These are phyloP conservation scores for Fistulifera pelliculosa DNA, from an alignment of 108 stramenopile genomes.

Conservation along the genomic window DNA sequence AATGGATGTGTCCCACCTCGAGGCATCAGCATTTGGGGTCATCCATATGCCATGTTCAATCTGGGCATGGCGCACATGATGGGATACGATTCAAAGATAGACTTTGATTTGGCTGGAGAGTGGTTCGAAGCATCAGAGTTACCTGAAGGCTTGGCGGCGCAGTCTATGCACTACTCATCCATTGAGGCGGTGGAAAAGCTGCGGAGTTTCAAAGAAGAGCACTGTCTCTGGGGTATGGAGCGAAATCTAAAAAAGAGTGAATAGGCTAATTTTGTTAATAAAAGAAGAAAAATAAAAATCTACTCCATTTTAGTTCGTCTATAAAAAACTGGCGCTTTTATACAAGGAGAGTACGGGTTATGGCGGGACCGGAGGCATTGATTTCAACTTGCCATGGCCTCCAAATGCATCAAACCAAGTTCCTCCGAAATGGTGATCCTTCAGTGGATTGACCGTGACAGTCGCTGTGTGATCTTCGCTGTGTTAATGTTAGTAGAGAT, in stretches of 20 bases:
- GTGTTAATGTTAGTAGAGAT: too few species aligned
- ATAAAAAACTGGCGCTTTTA: conserved; percentile 2
- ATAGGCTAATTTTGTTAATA: too few species aligned
- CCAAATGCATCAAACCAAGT: background rate
- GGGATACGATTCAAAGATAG: background rate
- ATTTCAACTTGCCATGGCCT: conserved; percentile 10
- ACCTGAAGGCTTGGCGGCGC: conserved; percentile 8
- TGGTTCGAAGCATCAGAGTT: conserved; percentile 12
- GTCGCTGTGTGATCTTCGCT: background rate
- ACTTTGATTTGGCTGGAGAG: background rate
- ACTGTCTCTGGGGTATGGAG: conserved; percentile 1
- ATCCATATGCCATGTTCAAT: conserved; percentile 15
- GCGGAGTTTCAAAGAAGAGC: background rate
- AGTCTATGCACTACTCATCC: background rate
- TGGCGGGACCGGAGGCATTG: conserved; percentile 6
- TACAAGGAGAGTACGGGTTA: conserved; percentile 8
- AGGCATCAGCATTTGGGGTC: conserved; percentile 6
- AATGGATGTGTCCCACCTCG: conserved; percentile 3
- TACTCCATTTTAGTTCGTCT: too few species aligned
- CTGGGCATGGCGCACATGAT: conserved; percentile 7
- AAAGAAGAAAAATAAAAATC: too few species aligned
- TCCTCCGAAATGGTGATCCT: conserved; percentile 4
- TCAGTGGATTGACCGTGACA: background rate
- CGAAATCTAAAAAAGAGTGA: too few species aligned
- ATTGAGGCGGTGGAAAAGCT: background rate